Base-by-base conservation (phyloP, 225 moss, liverwort and hornwort genomes). In the Thuidium tamariscinum region DNA sequence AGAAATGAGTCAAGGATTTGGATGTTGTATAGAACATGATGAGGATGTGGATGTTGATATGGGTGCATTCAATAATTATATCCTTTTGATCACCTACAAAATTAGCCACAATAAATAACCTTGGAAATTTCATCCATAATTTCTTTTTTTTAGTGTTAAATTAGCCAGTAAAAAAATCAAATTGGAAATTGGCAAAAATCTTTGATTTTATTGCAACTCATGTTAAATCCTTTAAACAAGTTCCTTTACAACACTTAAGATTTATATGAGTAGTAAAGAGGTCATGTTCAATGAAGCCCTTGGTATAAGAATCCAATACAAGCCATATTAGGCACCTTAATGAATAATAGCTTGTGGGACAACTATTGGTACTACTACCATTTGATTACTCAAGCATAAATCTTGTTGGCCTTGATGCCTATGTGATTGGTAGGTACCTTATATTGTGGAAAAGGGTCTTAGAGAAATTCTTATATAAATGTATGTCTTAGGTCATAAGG, bases 381-480 rank as follows among this genome's bases (percentile, higher is more conserved):
- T 8, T 37, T 67, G 22, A 37, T 67, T 37, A 3, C 3, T 67
- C 12, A 37, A 62, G 23, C 39, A 68, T 68, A 37, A 67, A 67
- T 67, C 37, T 67, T 21, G 6, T 37, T 22, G 13, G 4, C 12
- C 1, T 67, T 22, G 3, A 67, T 22, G 13, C 67, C 11, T 37
- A 37, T 67, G 5, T 0, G 0, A 67, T 37, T 67, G 2, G 22
- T 22, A 22, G 13, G 13, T 10, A 37, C 37, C 1, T 67, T 67
- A 22, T 13, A n/a, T 22, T 7, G 4, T 22, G 1, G 21, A 37
- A 13, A 2, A 67, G 23, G 37, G 13, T 22, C 7, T 67, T 67
- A 1, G 1, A 13, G 6, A 37, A 67, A 12, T 67, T 67, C 7
- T 67, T 37, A 3, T 37, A 1, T 4, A 0, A 1, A 22, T 2